These are phyloP conservation scores for Cyclaneusma minus DNA, from an alignment of 2,329 filamentous ascomycete genomes.

Conservation along the genomic window DNA sequence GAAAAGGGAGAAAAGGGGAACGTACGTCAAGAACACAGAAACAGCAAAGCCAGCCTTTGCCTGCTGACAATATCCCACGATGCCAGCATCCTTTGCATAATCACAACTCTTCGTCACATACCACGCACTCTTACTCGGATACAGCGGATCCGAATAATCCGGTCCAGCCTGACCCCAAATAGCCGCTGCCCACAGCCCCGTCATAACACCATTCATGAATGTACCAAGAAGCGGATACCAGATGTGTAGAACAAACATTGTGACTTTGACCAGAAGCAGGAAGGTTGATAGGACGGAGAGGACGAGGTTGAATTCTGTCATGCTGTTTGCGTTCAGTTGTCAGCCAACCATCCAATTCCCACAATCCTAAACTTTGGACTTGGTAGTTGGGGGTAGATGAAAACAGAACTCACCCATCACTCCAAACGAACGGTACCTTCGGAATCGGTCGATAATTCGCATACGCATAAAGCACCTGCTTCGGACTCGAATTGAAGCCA, in stretches of 20 bases:
- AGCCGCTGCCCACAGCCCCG: slow-evolving; percentile 48
- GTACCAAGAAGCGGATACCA: slow-evolving; percentile 52
- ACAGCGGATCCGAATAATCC: slow-evolving; percentile 50
- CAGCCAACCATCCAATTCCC: slow-evolving; percentile 4
- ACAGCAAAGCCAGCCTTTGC: slow-evolving; percentile 53
- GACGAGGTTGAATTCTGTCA: slow-evolving; percentile 63
- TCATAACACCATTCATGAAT: slow-evolving; percentile 38
- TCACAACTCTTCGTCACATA: slow-evolving; percentile 58
- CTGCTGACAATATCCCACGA: slow-evolving; percentile 45
- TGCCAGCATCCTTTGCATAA: slow-evolving; percentile 36
- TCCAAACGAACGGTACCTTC: slow-evolving; percentile 56
- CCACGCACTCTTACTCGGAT: slow-evolving; percentile 52
- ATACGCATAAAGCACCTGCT: slow-evolving; percentile 53
- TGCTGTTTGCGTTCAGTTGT: slow-evolving; percentile 10
- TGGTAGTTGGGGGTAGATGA: not conserved
- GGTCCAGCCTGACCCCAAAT: slow-evolving; percentile 58
- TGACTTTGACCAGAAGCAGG: slow-evolving; percentile 54
- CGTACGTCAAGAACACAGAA: slow-evolving; percentile 53
- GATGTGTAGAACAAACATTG: slow-evolving; percentile 54
- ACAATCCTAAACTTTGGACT: not conserved
- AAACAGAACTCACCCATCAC: slow-evolving; percentile 51
- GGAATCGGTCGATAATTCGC: slow-evolving; percentile 53
- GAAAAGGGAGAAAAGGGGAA: slow-evolving; percentile 12
- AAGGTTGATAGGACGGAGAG: slow-evolving; percentile 65
- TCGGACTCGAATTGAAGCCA: slow-evolving; percentile 61